A percentile compares a stretch with the other conserved stretches of the same genome.
These are phyloP conservation scores for Bipolaris gigantea DNA, from an alignment of 2,329 filamentous ascomycete species.

Conservation along the genomic window DNA sequence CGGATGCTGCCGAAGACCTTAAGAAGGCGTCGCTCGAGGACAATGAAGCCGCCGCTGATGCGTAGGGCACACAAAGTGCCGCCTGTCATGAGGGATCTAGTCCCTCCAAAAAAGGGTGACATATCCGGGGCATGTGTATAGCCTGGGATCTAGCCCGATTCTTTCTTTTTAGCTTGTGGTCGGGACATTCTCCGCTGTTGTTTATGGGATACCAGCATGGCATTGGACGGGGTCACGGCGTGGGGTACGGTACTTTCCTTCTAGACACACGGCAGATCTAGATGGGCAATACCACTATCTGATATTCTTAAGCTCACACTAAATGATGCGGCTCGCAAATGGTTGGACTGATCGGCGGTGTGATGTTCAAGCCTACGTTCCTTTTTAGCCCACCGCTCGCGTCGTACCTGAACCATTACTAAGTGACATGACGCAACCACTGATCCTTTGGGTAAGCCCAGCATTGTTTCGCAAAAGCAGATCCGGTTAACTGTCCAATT, in stretches of 20 bases:
- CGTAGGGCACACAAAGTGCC: slow-evolving; percentile 21
- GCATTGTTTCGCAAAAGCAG: slow-evolving; percentile 3
- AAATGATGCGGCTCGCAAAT: slow-evolving; percentile 1
- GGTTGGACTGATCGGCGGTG: neutral
- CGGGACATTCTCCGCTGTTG: slow-evolving; percentile 16
- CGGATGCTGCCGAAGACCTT: slow-evolving; percentile 62
- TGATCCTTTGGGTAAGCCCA: slow-evolving; percentile 6
- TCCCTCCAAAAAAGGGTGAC: slow-evolving; percentile 20
- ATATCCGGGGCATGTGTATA: slow-evolving; percentile 20
- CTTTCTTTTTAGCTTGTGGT: slow-evolving; percentile 23
- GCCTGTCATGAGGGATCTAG: slow-evolving; percentile 8
- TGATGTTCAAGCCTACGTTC: slow-evolving; percentile 1
- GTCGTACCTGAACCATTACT: slow-evolving; percentile 1
- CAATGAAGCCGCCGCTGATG: slow-evolving; percentile 30
- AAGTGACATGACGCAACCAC: slow-evolving; percentile 14
- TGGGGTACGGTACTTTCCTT: slow-evolving; percentile 17
- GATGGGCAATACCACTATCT: slow-evolving; percentile 23
- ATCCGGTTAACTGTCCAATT: slow-evolving; percentile 4
- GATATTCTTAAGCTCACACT: slow-evolving; percentile 8
- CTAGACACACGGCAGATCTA: slow-evolving; percentile 24
- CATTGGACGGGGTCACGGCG: slow-evolving; percentile 22
- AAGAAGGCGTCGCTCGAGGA: slow-evolving; percentile 65
- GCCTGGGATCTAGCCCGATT: slow-evolving; percentile 21
- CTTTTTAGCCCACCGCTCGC: neutral
- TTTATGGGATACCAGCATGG: slow-evolving; percentile 26